These are phyloP conservation scores for Colletotrichum karsti DNA, from an alignment of 2,329 filamentous ascomycete genomes.

Conservation along the genomic window DNA sequence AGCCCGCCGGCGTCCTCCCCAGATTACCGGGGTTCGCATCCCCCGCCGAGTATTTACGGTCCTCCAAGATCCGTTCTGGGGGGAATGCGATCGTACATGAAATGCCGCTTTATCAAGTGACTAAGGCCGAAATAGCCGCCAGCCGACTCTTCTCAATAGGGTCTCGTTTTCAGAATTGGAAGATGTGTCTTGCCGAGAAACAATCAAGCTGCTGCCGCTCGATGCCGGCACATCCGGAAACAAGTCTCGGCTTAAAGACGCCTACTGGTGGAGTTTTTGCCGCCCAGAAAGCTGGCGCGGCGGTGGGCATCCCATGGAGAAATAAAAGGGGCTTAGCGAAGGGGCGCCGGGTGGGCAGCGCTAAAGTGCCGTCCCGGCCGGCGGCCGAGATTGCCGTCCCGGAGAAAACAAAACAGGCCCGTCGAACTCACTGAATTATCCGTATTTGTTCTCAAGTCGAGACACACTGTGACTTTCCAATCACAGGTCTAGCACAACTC, in stretches of 20 bases:
- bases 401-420: not conserved
- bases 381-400: not conserved
- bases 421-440: no score
- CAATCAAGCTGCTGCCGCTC: not conserved
- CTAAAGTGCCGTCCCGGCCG: constrained; percentile 10
- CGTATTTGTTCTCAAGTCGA: no score
- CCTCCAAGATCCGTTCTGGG: not conserved
- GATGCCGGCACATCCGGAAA: not conserved
- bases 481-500: no score
- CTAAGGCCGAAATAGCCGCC: no score
- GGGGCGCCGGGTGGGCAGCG: not conserved
- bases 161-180: no score
- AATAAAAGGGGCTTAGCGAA: constrained; percentile 14
- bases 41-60: not conserved
- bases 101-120: no score
- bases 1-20: constrained; percentile 6
- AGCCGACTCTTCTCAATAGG: no score
- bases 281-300: not conserved
- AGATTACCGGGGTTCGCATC: constrained; percentile 5
- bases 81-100: no score
- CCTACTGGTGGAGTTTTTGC: not conserved
- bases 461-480: no score
- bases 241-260: not conserved
- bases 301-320: not conserved
- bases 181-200: no score